A percentile compares a stretch with the other conserved stretches of the same genome.
Evolutionary conservation across 352 stramenopile genomes (phyloP).

Genomic region (Phytophthora hibernalis): DNA sequence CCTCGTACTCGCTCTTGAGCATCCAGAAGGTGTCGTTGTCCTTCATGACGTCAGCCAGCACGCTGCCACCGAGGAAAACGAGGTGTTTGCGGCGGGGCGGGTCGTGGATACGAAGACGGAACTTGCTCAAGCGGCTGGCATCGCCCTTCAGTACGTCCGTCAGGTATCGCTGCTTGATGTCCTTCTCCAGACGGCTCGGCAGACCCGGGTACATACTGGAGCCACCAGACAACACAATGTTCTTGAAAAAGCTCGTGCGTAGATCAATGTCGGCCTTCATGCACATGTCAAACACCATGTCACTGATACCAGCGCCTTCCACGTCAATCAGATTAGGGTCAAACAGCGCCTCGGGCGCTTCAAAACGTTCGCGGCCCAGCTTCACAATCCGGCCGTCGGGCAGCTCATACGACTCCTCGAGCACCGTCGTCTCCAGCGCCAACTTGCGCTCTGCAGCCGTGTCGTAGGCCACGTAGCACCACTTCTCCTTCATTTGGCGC

Average conservation of each 20-base stretch:
- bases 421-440: constrained; percentile 91
- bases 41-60: constrained; percentile 95
- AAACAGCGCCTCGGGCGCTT: constrained; percentile 97
- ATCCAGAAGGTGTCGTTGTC: constrained; percentile 96
- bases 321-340: constrained; percentile 96
- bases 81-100: constrained; percentile 96
- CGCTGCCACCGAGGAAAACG: constrained; percentile 94
- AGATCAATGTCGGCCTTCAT: constrained; percentile 96
- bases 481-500: constrained; percentile 95
- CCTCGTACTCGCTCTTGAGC: constrained; percentile 94
- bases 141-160: constrained; percentile 89
- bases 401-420: constrained; percentile 94
- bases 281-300: constrained; percentile 99
- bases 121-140: constrained; percentile 91
- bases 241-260: constrained; percentile 97
- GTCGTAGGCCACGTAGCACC: constrained; percentile 94
- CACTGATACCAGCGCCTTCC: constrained; percentile 94
- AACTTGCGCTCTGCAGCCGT: constrained; percentile 86
- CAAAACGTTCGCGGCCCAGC: constrained; percentile 95
- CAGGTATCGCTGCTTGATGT: constrained; percentile 74
- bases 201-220: constrained; percentile 97
- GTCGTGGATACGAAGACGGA: constrained; percentile 95
- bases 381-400: constrained; percentile 97
- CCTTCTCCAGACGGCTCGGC: constrained; percentile 93
- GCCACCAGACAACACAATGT: constrained; percentile 96